Base-by-base conservation (phyloP, 768 basidiomycete genomes). In the Psilocybe azurescens region DNA sequence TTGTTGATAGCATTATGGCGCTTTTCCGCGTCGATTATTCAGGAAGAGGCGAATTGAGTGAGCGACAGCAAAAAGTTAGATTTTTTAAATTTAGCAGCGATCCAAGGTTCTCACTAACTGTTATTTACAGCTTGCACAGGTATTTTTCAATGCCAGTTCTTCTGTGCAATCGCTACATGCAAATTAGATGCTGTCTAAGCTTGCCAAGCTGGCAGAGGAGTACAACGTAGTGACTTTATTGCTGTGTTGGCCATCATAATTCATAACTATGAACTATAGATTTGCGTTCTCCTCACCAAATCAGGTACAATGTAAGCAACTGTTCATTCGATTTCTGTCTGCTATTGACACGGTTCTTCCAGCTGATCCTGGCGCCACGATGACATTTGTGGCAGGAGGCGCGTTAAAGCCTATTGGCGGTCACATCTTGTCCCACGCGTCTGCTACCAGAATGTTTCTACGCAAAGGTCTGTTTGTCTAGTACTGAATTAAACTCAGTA, bases 1-100 rank as follows among this genome's bases (percentile, higher is more conserved):
- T 98, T 61, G 86, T 98, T 38, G 97, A 98, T 73, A 95, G 93
- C 68, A 96, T 98, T 63, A 97, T 99, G 94, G 97, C 96, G 30
- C 83, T 97, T 5, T 99, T 99, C 74, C 87, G 95, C 18, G 93
- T 95, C 48, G 96, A 99, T 75, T 99, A 81, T 73, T 93, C 93
- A 3, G 96, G 96, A 20, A 81, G 96, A 79, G 97, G 96, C 32
- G 97, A 97, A 73, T 77, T 97, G 44, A 95, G 94, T 67, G 95
- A 96, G 78, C 83, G 95, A 55, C 95, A 96, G 72, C 96, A 98
- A 72, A 95, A 95, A 79, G 91, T 88, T 39, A 57, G 68, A 20
- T 13, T 28, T 14, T 28, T 14, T 13, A 36, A 3, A 20, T 53
- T 32, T 57, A 14, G 24, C 24, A 24, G 24, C 29, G 24, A 44